Conservation (phyloP, 2,329 filamentous ascomycete genomes). For the Amylocarpus encephaloides region DNA sequence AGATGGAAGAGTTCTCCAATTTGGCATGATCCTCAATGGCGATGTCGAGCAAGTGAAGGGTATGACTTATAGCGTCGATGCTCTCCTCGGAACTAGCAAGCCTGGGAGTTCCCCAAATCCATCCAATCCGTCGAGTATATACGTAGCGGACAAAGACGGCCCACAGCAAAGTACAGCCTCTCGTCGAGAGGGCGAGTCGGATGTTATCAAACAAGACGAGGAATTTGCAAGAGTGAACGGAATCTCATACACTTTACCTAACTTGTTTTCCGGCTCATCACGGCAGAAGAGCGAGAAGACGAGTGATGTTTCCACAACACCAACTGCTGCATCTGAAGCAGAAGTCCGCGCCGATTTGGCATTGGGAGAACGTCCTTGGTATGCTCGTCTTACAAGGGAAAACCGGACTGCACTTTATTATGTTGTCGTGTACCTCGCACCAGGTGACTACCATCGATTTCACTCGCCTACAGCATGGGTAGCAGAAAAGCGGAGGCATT, state of each 20-base stretch:
- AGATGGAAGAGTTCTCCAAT: conserved; percentile 87
- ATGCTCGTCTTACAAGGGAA: conserved; percentile 55
- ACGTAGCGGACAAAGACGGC: conserved; percentile 25
- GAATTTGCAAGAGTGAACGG: conserved; percentile 94
- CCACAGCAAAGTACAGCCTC: conserved; percentile 25
- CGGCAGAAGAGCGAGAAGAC: conserved; percentile 37
- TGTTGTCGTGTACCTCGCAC: conserved; percentile 89
- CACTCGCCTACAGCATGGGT: conserved; percentile 96
- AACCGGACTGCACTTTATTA: conserved; percentile 78
- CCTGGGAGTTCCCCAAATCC: conserved; percentile 35
- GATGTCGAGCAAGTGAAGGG: conserved; percentile 99
- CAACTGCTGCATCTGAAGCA: conserved; percentile 67
- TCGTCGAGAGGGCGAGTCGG: conserved; percentile 40
- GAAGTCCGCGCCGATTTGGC: conserved; percentile 82
- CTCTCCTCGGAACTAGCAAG: conserved; percentile 68
- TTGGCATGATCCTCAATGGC: conserved; percentile 83
- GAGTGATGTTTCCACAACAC: conserved; percentile 65
- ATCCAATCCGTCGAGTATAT: conserved; percentile 42
- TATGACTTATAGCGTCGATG: conserved; percentile 95
- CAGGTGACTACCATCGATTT: conserved; percentile 97
- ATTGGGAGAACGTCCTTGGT: conserved; percentile 64
- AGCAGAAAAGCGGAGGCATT: conserved; percentile 89
- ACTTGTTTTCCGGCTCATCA: conserved; percentile 69
- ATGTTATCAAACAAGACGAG: conserved; percentile 71
- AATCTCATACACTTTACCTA: conserved; percentile 88